Conservation (phyloP, 2,329 filamentous ascomycete genomes). For the Pestalotiopsis sp. region DNA sequence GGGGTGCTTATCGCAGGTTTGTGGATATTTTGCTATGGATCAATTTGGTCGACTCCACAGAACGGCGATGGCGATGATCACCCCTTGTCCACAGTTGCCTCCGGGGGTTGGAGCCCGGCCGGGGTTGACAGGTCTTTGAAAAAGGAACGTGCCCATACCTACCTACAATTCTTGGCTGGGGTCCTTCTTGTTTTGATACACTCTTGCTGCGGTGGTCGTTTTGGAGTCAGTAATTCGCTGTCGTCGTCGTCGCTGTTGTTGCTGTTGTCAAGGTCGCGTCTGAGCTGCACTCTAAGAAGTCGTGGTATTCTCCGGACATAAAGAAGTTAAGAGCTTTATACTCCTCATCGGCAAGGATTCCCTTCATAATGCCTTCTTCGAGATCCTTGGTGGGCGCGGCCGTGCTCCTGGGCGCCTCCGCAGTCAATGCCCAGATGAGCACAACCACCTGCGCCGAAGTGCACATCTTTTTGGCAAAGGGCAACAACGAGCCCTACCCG, state of each 20-base stretch:
- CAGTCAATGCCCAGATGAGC: background rate
- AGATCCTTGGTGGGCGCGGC: background rate
- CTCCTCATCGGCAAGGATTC: background rate
- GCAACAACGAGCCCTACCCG: slow-evolving; percentile 37
- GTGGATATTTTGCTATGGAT: background rate
- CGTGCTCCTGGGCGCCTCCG: background rate
- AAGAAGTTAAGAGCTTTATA: background rate
- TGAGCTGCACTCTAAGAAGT: background rate
- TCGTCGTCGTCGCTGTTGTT: background rate
- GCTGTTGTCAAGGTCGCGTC: background rate
- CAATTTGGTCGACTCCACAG: background rate
- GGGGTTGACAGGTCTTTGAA: background rate
- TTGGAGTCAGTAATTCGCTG: background rate
- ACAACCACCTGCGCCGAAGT: slow-evolving; percentile 18
- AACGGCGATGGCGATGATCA: background rate
- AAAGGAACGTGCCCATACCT: background rate
- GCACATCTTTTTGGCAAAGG: slow-evolving; percentile 27
- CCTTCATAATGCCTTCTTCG: background rate
- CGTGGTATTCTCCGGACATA: background rate
- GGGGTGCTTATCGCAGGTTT: background rate
- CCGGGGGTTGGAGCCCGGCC: background rate
- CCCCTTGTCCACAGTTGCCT: background rate
- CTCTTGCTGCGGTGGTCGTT: background rate
- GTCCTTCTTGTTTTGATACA: background rate
- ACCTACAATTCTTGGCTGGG: background rate